Evolutionary conservation across 495 filamentous ascomycete species (phyloP), one percentile per base, ranked within the genome.

Genomic region (Penicillium argentinense): DNA sequence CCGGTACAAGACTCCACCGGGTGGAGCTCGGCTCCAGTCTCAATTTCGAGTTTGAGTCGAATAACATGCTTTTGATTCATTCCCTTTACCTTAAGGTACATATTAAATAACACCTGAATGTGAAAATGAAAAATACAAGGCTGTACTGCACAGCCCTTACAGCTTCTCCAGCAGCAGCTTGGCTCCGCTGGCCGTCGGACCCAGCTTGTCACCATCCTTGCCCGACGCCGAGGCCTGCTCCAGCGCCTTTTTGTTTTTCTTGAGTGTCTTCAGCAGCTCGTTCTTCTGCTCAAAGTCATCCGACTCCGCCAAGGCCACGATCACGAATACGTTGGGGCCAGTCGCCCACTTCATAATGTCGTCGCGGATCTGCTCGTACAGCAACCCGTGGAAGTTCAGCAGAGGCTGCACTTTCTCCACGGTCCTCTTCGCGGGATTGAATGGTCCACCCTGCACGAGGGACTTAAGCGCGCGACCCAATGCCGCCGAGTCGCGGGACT

Each of bases 401-500:
- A 83, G 71, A 6, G 90, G 89, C n/a, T 87, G 77, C 13, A 84
- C 75, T 46, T 81, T 79, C 57, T 82, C 80, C 33, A 95, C 69
- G 37, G 75, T 78, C 64, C 87, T 88, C 3, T 76, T 73, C 25
- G 73, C 76, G 17, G 72, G 74, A 68, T 96, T 89, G 63, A 85
- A 98, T 18, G 78, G 81, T 8, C 95, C 93, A 16, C 93, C 92
- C 24, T 86, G 80, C 19, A 96, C 87, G 1, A 99, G 77, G 0
- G 84, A 84, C 68, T 95, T 97, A 49, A 96, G 78, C 83, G 96
- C 86, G 39, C 87, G 82, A n/a, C 89, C 88, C 2, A 83, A 85
- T 45, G 80, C 77, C 2, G 89, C 71, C 0, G 77, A 76, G 42
- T 79, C 76, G 33, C 70, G 60, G 7, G 71, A 59, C 19, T 76